These are phyloP conservation scores for Periconia digitata DNA, from an alignment of 2,329 filamentous ascomycete species.

Conservation along the genomic window DNA sequence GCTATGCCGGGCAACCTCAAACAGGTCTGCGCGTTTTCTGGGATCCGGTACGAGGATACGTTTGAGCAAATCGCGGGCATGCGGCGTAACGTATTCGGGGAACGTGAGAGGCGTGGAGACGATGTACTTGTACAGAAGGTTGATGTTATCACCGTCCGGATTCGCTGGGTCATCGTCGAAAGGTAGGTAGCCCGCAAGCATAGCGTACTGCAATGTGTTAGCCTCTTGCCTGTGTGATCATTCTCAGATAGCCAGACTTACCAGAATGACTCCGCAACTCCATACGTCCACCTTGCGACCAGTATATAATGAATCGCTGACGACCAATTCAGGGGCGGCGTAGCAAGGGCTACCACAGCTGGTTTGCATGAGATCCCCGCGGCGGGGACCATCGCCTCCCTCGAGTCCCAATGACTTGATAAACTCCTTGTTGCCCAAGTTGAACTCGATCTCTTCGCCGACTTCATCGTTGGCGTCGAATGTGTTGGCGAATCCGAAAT, in stretches of 20 bases:
- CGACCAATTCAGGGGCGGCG: constrained; percentile 92
- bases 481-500: constrained; percentile 98
- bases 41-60: constrained; percentile 95
- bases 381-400: constrained; percentile 72
- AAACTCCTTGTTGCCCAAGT: constrained; percentile 82
- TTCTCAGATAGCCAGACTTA: constrained; percentile 57
- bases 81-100: constrained; percentile 97
- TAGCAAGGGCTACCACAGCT: constrained; percentile 98
- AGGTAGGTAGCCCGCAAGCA: constrained; percentile 95
- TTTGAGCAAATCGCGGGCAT: constrained; percentile 87
- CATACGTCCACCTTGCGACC: constrained; percentile 98
- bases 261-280: constrained; percentile 98
- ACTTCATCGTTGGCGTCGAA: constrained; percentile 90
- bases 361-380: constrained; percentile 97
- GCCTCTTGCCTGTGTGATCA: neutral
- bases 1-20: constrained; percentile 95
- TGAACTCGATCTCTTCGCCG: constrained; percentile 84
- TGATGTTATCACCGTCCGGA: constrained; percentile 98
- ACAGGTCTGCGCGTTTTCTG: constrained; percentile 89
- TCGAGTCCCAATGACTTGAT: constrained; percentile 87
- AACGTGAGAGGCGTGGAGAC: constrained; percentile 96
- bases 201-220: constrained; percentile 73
- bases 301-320: constrained; percentile 96
- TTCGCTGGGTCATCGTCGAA: constrained; percentile 99
- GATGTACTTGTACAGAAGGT: constrained; percentile 98